Conservation (phyloP, 352 stramenopile species). For the Albugo laibachii region DNA sequence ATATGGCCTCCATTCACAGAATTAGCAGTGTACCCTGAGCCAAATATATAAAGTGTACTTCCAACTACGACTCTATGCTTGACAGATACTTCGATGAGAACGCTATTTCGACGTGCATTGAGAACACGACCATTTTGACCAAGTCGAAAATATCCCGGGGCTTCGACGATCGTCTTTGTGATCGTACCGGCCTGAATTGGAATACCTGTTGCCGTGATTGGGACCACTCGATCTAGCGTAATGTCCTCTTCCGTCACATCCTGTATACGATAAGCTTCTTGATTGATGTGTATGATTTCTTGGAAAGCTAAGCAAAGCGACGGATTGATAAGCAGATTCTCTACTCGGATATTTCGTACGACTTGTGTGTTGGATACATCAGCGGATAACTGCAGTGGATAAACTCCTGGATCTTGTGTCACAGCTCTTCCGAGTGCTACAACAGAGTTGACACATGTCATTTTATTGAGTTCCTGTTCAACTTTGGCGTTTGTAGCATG, state of each 20-base stretch:
- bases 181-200: conserved; percentile 23
- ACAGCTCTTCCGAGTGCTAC: conserved; percentile 22
- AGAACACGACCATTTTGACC: conserved; percentile 17
- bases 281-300: conserved; percentile 23
- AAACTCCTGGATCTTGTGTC: conserved; percentile 32
- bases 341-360: conserved; percentile 18
- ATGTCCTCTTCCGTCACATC: conserved; percentile 21
- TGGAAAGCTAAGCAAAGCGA: conserved; percentile 38
- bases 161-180: conserved; percentile 26
- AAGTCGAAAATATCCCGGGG: conserved; percentile 22
- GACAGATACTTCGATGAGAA: conserved; percentile 18
- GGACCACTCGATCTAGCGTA: conserved; percentile 15
- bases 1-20: conserved; percentile 10
- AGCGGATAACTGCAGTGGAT: conserved; percentile 26
- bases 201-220: conserved; percentile 3
- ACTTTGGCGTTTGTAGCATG: conserved; percentile 53
- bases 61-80: conserved; percentile 15
- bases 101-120: conserved; percentile 10
- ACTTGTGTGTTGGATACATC: conserved; percentile 11
- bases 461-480: conserved; percentile 42
- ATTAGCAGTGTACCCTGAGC: conserved; percentile 16
- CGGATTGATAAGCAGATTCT: conserved; percentile 24
- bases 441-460: conserved; percentile 33
- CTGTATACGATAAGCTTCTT: conserved; percentile 17
- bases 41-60: conserved; percentile 21